These are phyloP conservation scores for Penstemon newberryi DNA, from an alignment of 257 asterid species.

Conservation along the genomic window DNA sequence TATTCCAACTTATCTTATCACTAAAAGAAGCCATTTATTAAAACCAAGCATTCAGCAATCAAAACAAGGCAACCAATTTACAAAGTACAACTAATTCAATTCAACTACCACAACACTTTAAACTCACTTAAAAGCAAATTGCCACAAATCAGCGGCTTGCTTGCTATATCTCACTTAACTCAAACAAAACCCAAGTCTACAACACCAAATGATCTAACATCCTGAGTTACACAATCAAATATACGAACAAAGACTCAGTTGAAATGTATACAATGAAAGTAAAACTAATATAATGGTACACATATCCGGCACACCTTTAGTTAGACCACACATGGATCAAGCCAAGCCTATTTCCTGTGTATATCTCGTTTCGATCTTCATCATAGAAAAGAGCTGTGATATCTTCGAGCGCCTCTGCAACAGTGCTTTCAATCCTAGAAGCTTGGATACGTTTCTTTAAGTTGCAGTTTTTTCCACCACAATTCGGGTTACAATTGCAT, in stretches of 20 bases:
- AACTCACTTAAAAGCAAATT: too few relatives aligned
- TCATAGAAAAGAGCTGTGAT: conserved; percentile 85
- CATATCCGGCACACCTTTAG: conserved; percentile 31
- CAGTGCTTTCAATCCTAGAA: conserved; percentile 52
- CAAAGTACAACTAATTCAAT: too few relatives aligned
- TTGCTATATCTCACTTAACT: too few relatives aligned
- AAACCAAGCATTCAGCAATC: too few relatives aligned
- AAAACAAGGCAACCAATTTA: too few relatives aligned
- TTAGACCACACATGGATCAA: conserved; percentile 83
- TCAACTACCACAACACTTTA: too few relatives aligned
- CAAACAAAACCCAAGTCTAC: too few relatives aligned
- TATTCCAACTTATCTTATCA: too few relatives aligned
- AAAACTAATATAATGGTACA: background rate
- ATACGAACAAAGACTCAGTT: background rate
- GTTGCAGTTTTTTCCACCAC: conserved; percentile 59
- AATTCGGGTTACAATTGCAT: conserved; percentile 45
- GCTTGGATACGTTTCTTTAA: conserved; percentile 42
- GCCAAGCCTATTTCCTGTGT: conserved; percentile 78
- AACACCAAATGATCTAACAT: too few relatives aligned
- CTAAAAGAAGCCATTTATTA: too few relatives aligned
- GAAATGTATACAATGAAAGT: background rate
- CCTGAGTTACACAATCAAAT: background rate
- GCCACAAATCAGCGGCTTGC: too few relatives aligned
- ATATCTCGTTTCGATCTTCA: conserved; percentile 83
- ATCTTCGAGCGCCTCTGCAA: conserved; percentile 79